Conservation (phyloP, 2,329 filamentous ascomycete species). For the Tolypocladium pustulatum region DNA sequence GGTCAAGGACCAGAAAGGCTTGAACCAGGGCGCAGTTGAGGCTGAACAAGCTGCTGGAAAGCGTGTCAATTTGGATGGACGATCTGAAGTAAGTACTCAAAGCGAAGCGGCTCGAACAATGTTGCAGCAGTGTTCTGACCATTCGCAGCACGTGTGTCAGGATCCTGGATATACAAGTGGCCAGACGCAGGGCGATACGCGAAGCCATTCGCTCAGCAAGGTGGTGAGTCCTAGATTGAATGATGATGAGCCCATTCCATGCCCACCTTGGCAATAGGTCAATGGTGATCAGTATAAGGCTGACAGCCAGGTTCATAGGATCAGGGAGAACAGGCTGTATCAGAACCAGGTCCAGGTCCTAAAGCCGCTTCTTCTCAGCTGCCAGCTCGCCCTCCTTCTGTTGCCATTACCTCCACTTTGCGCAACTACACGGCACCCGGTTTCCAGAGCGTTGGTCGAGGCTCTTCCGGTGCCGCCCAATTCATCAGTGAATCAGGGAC, state of each 20-base stretch:
- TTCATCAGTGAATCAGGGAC: not conserved
- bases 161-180: not conserved
- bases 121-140: not conserved
- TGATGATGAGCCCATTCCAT: not conserved
- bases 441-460: not conserved
- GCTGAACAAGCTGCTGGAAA: no score
- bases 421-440: conserved; percentile 1
- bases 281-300: not conserved
- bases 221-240: not conserved
- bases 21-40: not conserved
- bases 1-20: not conserved
- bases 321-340: not conserved
- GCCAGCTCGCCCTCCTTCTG: not conserved
- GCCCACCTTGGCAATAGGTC: not conserved
- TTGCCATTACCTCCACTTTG: not conserved
- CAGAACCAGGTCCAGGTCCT: no score
- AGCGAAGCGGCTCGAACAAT: not conserved
- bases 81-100: not conserved
- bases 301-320: not conserved
- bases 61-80: not conserved
- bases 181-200: not conserved
- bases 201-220: not conserved
- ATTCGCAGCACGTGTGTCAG: not conserved
- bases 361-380: not conserved
- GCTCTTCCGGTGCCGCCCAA: not conserved